Evolutionary conservation across 768 basidiomycete genomes (phyloP).

Genomic region (Phanerochaete carnosa): DNA sequence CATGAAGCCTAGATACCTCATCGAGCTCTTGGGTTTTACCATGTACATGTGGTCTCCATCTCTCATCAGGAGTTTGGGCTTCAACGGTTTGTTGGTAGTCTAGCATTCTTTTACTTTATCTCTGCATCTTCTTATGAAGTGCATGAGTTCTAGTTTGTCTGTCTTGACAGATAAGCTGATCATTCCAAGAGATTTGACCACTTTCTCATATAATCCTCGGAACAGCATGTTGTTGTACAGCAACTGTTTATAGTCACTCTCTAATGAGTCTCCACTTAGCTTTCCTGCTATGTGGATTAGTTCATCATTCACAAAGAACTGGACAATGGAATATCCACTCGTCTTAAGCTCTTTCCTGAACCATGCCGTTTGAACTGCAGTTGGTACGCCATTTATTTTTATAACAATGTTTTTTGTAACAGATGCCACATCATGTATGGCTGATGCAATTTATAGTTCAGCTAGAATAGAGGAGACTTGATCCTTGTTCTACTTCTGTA

Average conservation of each 20-base stretch:
- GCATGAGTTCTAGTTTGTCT: conserved; percentile 15
- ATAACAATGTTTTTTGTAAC: not conserved
- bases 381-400: not conserved
- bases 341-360: not conserved
- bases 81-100: not conserved
- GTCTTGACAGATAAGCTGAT: conserved; percentile 8
- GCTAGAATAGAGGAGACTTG: conserved; percentile 12
- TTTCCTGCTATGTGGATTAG: not conserved
- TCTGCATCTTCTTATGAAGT: conserved; percentile 1
- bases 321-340: not conserved
- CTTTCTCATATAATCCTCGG: not conserved
- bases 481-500: conserved; percentile 15
- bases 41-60: conserved; percentile 5
- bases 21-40: not conserved
- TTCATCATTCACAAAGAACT: conserved; percentile 17
- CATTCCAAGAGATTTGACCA: not conserved
- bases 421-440: conserved; percentile 3
- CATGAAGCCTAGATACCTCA: conserved; percentile 16
- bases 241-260: too few species aligned
- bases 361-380: not conserved
- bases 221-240: not conserved
- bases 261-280: not conserved
- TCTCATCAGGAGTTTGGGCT: not conserved
- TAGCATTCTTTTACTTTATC: not conserved
- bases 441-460: conserved; percentile 12